Evolutionary conservation across 352 stramenopile species (phyloP), one percentile per base, ranked within the genome.

Genomic region (Phytophthora parvispora): DNA sequence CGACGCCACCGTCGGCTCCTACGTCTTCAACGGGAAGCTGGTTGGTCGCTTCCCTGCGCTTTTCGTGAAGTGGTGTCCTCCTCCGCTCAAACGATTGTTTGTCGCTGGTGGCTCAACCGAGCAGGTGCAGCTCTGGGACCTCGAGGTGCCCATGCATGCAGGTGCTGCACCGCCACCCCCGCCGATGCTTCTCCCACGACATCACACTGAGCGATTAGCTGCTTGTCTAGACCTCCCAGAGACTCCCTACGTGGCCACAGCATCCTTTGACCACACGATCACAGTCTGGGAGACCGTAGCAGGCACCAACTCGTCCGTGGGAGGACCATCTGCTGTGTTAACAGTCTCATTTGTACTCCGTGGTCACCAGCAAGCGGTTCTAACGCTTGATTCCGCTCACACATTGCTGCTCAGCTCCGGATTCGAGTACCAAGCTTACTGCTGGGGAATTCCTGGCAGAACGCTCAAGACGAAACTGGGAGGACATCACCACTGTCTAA

Each of bases 401-500:
- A 74, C 72, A 4, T 43, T 93, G 5, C 54, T 97, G 8, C 57
- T 97, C 9, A 94, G 80, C 60, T 90, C 76, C 6, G 90, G 89
- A 0, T 97, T 96, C 45, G 90, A 97, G 54, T 85, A 96, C 51
- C 81, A 93, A 64, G 86, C 87, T 6, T 92, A 92, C 27, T 90
- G 87, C 60, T 97, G 90, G 90, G 91, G 81, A 55, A 60, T 94
- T 18, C 25, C 77, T 1, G 77, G 75, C 34, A 67, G 78, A 29
- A 71, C 67, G 3, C 67, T 91, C 4, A 74, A 94, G 15, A 82
- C 83, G 2, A 88, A 77, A 24, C 48, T 95, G 15, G 70, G 65
- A 16, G 90, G 90, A 1, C 90, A 97, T 64, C 84, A 92, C 42
- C 61, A 81, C 10, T 82, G 82, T 0, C 83, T 96, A 15, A 83